Percentiles rank a stretch among this genome's conserved stretches.
These are phyloP conservation scores for Pythium apleroticum DNA, from an alignment of 352 stramenopile genomes.

Conservation along the genomic window DNA sequence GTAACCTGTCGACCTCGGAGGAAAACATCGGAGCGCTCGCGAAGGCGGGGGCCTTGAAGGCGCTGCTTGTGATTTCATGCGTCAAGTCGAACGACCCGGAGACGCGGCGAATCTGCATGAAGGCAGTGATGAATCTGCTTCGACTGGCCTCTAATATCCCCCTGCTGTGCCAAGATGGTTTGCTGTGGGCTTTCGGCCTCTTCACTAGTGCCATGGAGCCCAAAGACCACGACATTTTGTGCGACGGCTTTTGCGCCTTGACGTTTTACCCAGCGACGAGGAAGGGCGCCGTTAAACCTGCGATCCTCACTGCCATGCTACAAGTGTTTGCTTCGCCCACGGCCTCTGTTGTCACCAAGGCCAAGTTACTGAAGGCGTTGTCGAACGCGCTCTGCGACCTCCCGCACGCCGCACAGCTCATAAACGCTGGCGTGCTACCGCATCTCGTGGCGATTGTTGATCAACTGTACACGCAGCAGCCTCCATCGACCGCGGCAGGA, in stretches of 20 bases:
- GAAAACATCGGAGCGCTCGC: conserved; percentile 89
- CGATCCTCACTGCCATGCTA: conserved; percentile 44
- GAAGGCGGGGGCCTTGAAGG: conserved; percentile 84
- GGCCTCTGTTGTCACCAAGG: conserved; percentile 27
- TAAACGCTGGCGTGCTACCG: conserved; percentile 27
- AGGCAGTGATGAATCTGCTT: conserved; percentile 67
- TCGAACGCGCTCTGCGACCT: conserved; percentile 53
- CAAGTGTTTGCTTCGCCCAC: conserved; percentile 33
- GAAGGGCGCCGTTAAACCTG: conserved; percentile 42
- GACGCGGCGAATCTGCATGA: conserved; percentile 72
- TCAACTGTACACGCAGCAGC: no score
- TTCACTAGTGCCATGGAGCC: conserved; percentile 57
- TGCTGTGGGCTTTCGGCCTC: conserved; percentile 68
- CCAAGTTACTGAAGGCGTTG: conserved; percentile 48
- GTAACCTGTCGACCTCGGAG: conserved; percentile 90
- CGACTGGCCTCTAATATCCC: conserved; percentile 45
- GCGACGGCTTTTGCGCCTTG: conserved; percentile 65
- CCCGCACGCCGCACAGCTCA: conserved; percentile 25
- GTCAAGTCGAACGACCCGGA: conserved; percentile 81
- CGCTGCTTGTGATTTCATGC: conserved; percentile 83
- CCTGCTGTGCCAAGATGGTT: conserved; percentile 62
- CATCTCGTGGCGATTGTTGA: conserved; percentile 32
- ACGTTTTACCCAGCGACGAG: conserved; percentile 53
- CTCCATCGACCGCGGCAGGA: background rate
- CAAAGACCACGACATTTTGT: conserved; percentile 61